Evolutionary conservation across 1,284 basidiomycete species (phyloP).

Genomic region (Puccinia hordei): DNA sequence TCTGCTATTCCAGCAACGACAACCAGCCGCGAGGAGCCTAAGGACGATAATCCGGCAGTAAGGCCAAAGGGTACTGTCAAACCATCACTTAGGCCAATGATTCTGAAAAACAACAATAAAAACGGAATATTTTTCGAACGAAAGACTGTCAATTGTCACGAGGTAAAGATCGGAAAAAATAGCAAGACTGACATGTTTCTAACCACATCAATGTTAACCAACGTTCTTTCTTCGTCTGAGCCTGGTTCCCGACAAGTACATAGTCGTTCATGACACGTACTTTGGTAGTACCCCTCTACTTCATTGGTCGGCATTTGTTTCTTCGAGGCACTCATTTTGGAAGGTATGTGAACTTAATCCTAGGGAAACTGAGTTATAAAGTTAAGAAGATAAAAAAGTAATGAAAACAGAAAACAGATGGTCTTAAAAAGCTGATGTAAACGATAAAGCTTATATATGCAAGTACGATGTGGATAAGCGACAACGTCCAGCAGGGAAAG

Average conservation of each 20-base stretch:
- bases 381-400: no score
- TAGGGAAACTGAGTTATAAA: no score
- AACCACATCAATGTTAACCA: slow-evolving; percentile 80
- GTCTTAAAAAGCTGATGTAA: no score
- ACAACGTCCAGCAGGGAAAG: no score
- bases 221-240: slow-evolving; percentile 70
- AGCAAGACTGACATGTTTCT: slow-evolving; percentile 70
- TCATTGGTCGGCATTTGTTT: not conserved
- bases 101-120: slow-evolving; percentile 62
- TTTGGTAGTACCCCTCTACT: not conserved
- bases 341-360: no score
- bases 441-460: no score
- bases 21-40: no score
- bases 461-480: no score
- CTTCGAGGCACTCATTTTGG: no score
- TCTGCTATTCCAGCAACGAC: no score
- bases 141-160: not conserved
- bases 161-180: not conserved
- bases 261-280: not conserved
- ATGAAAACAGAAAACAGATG: no score
- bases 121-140: not conserved
- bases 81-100: slow-evolving; percentile 95
- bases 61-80: slow-evolving; percentile 59
- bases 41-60: no score
- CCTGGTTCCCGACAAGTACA: not conserved